Percentiles rank a stretch among this genome's conserved stretches.
These are phyloP conservation scores for Septoria linicola DNA, from an alignment of 2,329 filamentous ascomycete genomes.

Conservation along the genomic window DNA sequence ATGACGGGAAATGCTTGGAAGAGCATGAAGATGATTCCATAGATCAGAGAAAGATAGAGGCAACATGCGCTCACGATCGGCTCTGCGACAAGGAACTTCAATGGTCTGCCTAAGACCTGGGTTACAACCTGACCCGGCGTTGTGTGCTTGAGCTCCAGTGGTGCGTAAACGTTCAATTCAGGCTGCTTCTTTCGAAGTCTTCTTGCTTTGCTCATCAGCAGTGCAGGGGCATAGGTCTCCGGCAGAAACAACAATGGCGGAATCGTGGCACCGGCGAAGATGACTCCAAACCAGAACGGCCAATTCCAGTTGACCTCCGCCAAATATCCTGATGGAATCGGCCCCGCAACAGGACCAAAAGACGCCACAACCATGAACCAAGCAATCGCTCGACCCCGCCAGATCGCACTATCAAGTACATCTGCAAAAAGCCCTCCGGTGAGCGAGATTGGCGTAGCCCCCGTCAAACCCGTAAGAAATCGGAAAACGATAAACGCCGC, in stretches of 20 bases:
- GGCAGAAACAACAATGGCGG: conserved; percentile 36
- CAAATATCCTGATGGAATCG: conserved; percentile 20
- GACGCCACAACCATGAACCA: conserved; percentile 24
- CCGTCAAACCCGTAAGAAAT: conserved; percentile 20
- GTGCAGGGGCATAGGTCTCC: conserved; percentile 44
- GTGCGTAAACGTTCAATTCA: conserved; percentile 55
- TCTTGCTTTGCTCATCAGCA: conserved; percentile 48
- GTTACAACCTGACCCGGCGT: conserved; percentile 59
- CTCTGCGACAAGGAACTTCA: conserved; percentile 68
- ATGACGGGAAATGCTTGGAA: conserved; percentile 23
- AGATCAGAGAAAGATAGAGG: conserved; percentile 62
- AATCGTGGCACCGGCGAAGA: conserved; percentile 16
- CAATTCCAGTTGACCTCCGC: conserved; percentile 20
- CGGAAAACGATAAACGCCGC: conserved; percentile 20
- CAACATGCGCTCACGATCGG: conserved; percentile 69
- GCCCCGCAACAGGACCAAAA: conserved; percentile 19
- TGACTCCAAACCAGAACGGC: conserved; percentile 24
- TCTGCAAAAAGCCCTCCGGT: conserved; percentile 24
- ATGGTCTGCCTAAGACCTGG: conserved; percentile 65
- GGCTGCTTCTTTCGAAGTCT: conserved; percentile 54
- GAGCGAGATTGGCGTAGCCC: conserved; percentile 22
- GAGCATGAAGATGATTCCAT: conserved; percentile 58
- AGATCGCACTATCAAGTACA: conserved; percentile 20
- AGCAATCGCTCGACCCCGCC: conserved; percentile 19
- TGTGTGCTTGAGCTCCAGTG: conserved; percentile 61